Evolutionary conservation across 1,139 yeast genomes (phyloP), one percentile per base, ranked within the genome.

Genomic region (Nadsonia commutata): DNA sequence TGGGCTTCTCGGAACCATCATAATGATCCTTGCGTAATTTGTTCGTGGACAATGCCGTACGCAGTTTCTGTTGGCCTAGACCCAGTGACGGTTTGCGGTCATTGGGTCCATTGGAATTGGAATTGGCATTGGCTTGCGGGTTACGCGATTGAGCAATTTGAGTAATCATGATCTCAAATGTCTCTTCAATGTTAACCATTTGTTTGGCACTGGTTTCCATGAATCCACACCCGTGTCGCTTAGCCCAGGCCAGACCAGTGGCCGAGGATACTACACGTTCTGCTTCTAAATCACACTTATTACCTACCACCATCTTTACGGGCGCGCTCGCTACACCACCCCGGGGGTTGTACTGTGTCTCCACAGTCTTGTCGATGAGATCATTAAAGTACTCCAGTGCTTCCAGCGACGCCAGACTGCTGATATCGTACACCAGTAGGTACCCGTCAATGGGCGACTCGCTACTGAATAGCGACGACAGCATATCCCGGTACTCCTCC

Each of bases 371-470:
- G 51, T 77, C 72, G 48, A 86, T 84, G 60, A 85, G 90, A 55
- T 84, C 94, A 61, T 83, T 79, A 56, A 85, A 86, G 39, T 79
- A 75, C 55, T 78, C 74, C 54, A 86, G 69, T 61, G 85, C 94
- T 55, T 84, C 86, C 55, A 84, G 72, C 5, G 94, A 81, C 53
- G 78, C 78, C 49, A 78, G 70, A 48, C 86, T 82, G 44, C 90
- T 84, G 51, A 86, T 88, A 33, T 93, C 83, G 59, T 86, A 86
- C 17, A 85, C 95, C 49, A 86, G 66, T 44, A 86, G 64, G 56
- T 84, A 86, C 17, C 95, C 96, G 60, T 85, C 94, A 41, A 95
- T 95, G 9, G 90, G 78, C 52, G 93, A 73, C 78, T 85, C 85
- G 55, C 82, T 53, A 38, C 55, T 83, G 48, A 56, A 60, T 43